Conservation (phyloP, 2,329 filamentous ascomycete species). For the Diaporthe helianthi region DNA sequence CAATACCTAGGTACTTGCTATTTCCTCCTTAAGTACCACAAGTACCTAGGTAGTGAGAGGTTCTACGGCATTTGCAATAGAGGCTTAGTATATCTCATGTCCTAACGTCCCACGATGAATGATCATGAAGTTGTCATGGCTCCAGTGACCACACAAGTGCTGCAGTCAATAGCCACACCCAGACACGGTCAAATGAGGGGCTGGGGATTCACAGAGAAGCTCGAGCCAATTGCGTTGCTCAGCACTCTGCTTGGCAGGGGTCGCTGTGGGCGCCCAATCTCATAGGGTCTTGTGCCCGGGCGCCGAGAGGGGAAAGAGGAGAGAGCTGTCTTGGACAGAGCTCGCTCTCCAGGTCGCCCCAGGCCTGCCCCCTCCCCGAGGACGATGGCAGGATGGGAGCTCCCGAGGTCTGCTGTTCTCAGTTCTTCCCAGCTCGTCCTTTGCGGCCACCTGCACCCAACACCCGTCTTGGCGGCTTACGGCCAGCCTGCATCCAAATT, state of each 20-base stretch:
- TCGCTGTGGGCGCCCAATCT: conserved; percentile 17
- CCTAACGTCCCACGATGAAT: neutral
- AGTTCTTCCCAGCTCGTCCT: neutral
- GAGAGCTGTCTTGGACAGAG: neutral
- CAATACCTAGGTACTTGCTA: too few relatives aligned
- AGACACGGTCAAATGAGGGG: conserved; percentile 22
- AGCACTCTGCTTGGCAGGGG: conserved; percentile 20
- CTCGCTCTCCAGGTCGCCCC: neutral
- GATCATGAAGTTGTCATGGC: neutral
- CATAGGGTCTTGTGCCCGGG: conserved; percentile 10
- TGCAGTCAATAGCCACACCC: too few relatives aligned
- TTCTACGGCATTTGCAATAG: neutral
- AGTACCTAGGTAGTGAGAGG: too few relatives aligned
- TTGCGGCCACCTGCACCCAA: neutral
- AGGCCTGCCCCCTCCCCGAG: neutral
- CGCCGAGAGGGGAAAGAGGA: conserved; percentile 2
- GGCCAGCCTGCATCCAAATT: neutral
- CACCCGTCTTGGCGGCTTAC: neutral
- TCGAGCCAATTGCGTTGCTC: conserved; percentile 25
- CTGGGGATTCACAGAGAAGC: conserved; percentile 28
- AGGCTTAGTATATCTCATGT: neutral
- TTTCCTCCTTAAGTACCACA: too few relatives aligned
- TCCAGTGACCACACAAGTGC: neutral
- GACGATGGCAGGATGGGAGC: too few relatives aligned
- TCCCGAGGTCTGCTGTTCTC: neutral